Evolutionary conservation across 495 filamentous ascomycete genomes (phyloP), one percentile per base, ranked within the genome.

Genomic region (Podospora appendiculata): DNA sequence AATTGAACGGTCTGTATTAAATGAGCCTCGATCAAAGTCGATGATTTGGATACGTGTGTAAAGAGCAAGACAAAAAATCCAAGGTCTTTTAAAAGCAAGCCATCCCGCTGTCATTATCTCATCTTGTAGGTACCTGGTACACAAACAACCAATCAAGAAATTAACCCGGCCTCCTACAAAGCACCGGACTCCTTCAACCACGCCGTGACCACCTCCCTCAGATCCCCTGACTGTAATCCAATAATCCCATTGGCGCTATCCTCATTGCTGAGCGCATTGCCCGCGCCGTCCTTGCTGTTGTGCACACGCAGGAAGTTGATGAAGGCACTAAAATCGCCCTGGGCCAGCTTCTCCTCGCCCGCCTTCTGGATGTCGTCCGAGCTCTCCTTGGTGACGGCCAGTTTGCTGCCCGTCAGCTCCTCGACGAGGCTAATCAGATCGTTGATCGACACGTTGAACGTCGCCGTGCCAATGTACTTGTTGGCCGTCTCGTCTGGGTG

Each of bases 401-500:
- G 63, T 41, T 73, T 71, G 25, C 62, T 53, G 0, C 73, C 79
- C 6, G 70, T 70, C 33, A 74, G 53, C 58, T 76, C 77, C 48
- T 79, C 77, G 8, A 76, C 65, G 6, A 75, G 55, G 7, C 56
- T 58, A 0, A 85, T 54, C 14, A 86, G 58, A 53, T 85, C 65
- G 41, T 79, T 78, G 63, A 79, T 79, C 6, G 78, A 77, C 1
- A 74, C 65, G 1, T 70, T 71, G 40, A 78, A 77, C 0, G 78
- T 76, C 4, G 75, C 60, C 11, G 81, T 68, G 32, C 66, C 65
- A 1, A 85, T 49, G 46, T 67, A 69, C 9, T 70, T 68, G 58
- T 85, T 85, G 19, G 68, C 70, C 1, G 81, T 85, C 47, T 74
- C 64, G 0, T 76, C 73, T 0, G 77, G 76, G 48, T 80, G 70